Conservation (phyloP, 257 asterid genomes). For the Euphrasia confusa region DNA sequence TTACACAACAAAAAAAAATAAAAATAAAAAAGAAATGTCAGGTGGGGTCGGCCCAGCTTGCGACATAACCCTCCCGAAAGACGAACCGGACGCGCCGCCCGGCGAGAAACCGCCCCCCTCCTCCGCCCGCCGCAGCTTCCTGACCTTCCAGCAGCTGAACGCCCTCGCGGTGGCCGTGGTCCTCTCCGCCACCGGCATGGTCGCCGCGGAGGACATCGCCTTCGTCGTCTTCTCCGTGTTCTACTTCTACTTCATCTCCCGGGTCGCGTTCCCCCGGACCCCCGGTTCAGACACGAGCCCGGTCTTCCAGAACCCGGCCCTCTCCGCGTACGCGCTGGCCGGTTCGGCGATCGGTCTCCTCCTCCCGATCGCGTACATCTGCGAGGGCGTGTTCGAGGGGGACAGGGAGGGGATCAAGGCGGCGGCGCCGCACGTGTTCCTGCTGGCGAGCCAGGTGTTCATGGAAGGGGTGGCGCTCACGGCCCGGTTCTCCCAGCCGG, state of each 20-base stretch:
- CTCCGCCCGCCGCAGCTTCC: conserved; percentile 23
- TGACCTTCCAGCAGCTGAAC: conserved; percentile 52
- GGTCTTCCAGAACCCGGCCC: conserved; percentile 35
- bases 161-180: conserved; percentile 37
- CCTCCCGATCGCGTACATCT: conserved; percentile 56
- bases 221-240: conserved; percentile 52
- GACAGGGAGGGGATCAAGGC: conserved; percentile 62
- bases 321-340: conserved; percentile 29
- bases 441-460: conserved; percentile 59
- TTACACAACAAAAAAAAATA: background rate
- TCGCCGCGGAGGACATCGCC: conserved; percentile 34
- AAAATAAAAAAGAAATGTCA: conserved; percentile 38
- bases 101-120: conserved; percentile 10
- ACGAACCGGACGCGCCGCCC: conserved; percentile 26
- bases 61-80: conserved; percentile 37
- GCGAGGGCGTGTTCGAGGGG: conserved; percentile 56
- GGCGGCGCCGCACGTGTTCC: conserved; percentile 67
- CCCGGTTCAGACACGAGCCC: conserved; percentile 23
- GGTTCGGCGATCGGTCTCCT: conserved; percentile 53
- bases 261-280: conserved; percentile 51
- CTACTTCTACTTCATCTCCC: conserved; percentile 58
- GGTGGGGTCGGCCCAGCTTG: conserved; percentile 52
- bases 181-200: conserved; percentile 59
- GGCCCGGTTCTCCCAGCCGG: conserved; percentile 45
- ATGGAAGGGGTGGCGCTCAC: conserved; percentile 53